Base-by-base conservation (phyloP, 1,284 basidiomycete species). In the Thecaphora frezii region DNA sequence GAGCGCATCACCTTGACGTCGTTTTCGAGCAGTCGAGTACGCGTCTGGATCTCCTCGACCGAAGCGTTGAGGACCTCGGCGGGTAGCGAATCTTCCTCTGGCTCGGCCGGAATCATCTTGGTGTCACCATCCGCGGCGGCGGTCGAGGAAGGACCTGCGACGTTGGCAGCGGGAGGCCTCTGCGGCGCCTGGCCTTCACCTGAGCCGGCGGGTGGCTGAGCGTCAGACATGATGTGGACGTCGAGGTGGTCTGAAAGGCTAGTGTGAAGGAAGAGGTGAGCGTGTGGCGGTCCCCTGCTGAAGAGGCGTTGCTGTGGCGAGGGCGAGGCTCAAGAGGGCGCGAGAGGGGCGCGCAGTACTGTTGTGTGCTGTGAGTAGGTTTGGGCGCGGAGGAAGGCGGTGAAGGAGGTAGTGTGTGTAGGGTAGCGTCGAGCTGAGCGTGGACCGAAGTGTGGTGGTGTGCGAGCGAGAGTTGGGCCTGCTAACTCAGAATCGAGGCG, bases 1-100 rank as follows among this genome's bases (percentile, higher is more conserved):
- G 72, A 74, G n/a, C 70, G 66, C 73, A 78, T 72, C 36, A 78
- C 67, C 46, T 75, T 75, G 54, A 78, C 67, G 44, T 78, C 77
- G 51, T 78, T 78, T 43, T 77, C 77, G 19, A 78, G 66, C 46
- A 78, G 57, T 23, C 76, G 64, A 14, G 74, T 77, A 33, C 75
- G 69, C 23, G 74, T 78, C 44, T 71, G 66, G 39, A 78, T 74
- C 49, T 78, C 77, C 21, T 74, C 71, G 40, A 64, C 63, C 24
- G 59, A 57, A 0, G 74, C 73, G 24, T 75, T 65, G 48, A 73
- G 68, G 45, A 77, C 71, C 46, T 78, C 76, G 22, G 65, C 56
- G 16, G 73, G 73, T 14, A 77, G 48, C 8, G 54, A 40, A 46
- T 63, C 60, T 30, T 67, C 60, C 24, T 63, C 60, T 19, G 65